Percentiles rank a stretch among this genome's conserved stretches.
Conservation (phyloP, 768 basidiomycete genomes). For the Lentinus tigrinus region DNA sequence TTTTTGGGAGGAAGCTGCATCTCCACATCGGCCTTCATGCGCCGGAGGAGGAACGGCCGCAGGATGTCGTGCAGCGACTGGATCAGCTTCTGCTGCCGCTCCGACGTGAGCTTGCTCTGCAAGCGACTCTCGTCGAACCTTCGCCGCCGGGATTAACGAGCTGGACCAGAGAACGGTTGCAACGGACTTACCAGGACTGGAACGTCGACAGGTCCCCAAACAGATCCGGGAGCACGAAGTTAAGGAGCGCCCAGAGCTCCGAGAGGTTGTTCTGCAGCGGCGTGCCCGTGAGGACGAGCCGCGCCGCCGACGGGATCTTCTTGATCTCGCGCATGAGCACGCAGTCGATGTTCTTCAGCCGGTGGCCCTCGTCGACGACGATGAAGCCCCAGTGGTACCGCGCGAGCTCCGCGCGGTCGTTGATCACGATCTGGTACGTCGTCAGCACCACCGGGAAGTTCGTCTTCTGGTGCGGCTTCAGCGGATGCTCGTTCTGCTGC, state of each 20-base stretch:
- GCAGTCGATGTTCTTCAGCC: slow-evolving; percentile 93
- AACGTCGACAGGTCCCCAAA: slow-evolving; percentile 88
- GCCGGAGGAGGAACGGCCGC: slow-evolving; percentile 90
- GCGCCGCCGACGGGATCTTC: slow-evolving; percentile 75
- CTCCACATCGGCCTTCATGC: slow-evolving; percentile 88
- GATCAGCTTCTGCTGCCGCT: slow-evolving; percentile 67
- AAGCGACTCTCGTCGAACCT: slow-evolving; percentile 76
- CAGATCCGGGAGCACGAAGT: slow-evolving; percentile 93
- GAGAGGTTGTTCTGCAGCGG: slow-evolving; percentile 94
- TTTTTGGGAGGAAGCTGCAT: slow-evolving; percentile 82
- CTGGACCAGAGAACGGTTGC: slow-evolving; percentile 20
- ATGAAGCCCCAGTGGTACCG: slow-evolving; percentile 86
- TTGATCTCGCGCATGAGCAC: slow-evolving; percentile 90
- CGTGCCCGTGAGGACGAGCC: slow-evolving; percentile 95
- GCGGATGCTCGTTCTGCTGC: slow-evolving; percentile 13
- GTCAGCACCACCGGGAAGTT: slow-evolving; percentile 83
- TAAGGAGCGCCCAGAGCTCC: slow-evolving; percentile 93
- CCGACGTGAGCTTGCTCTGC: slow-evolving; percentile 52
- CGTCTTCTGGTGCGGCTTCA: slow-evolving; percentile 32
- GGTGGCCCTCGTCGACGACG: slow-evolving; percentile 94
- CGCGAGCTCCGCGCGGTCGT: slow-evolving; percentile 64
- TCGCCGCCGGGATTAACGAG: slow-evolving; percentile 20
- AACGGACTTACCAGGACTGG: slow-evolving; percentile 69
- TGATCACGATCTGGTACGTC: slow-evolving; percentile 92
- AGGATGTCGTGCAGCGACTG: slow-evolving; percentile 84